Base-by-base conservation (phyloP, 106 monocot species). In the Hemerocallis citrina region DNA sequence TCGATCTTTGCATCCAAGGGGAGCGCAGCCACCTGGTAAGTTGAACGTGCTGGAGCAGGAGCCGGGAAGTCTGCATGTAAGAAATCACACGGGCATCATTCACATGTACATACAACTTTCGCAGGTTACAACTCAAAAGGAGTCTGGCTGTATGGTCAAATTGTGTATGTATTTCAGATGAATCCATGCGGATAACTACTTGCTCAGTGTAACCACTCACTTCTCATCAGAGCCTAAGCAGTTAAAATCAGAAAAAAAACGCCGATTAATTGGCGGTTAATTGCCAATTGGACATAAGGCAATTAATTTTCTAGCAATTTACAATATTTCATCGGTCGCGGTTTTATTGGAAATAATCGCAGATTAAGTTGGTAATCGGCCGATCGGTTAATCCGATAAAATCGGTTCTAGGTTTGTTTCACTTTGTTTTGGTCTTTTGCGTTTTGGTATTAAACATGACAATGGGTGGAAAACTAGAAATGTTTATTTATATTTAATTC, bases 21-120 rank as follows among this genome's bases (percentile, higher is more conserved):
- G n/a, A 84, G 42, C 5, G 79, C 84, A 29, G 75, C 84, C 13
- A 79, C 84, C 59, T 84, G 76, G 60, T 80, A 84, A 34, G 84
- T 76, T 8, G 84, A 75, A 33, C 84, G 72, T 24, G 84, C 79
- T 3, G 84, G 84, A 0, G 75, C 71, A 15, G 84, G 84, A 48
- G 75, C 54, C n/a, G 71, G 47, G 39, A 84, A 84, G 66, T 84
- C 84, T 84, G 72, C 47, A 73, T 20, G 0, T 56, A 40, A 2
- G 30, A 66, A 59, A 16, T 52, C 8, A 29, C 8, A 21, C 35
- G 4, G 37, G 45, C 11, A 58, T 15, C 48, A 63, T 12, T 17
- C 20, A 10, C 5, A 34, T 6, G 2, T 20, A 33, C 15, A 1
- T 17, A 17, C 20, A 6, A 41, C n/a, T 21, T 17, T 22, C 22